Conservation (phyloP, 106 monocot species). For the Dendrobium huoshanense region DNA sequence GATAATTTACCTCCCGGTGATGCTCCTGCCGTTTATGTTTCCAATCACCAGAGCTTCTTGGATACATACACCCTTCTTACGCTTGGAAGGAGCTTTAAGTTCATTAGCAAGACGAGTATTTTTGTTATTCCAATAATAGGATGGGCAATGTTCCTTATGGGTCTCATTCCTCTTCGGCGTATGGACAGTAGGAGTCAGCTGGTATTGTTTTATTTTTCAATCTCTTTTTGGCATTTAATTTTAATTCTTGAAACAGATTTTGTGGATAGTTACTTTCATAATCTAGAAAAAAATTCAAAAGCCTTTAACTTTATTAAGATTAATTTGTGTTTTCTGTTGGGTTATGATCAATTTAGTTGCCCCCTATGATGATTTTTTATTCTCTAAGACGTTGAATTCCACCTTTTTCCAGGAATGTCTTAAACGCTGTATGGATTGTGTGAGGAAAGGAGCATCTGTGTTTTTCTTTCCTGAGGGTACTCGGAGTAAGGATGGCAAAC, state of each 20-base stretch:
- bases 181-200: constrained; percentile 93
- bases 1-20: constrained; percentile 65
- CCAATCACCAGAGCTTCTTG: constrained; percentile 95
- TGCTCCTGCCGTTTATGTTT: constrained; percentile 74
- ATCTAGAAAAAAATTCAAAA: background rate
- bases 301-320: background rate
- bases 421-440: constrained; percentile 71
- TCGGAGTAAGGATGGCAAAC: constrained; percentile 81
- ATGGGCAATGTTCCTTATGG: constrained; percentile 92
- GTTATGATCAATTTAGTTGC: background rate
- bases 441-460: constrained; percentile 85
- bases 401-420: constrained; percentile 61
- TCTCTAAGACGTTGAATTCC: background rate
- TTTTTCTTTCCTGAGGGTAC: constrained; percentile 99
- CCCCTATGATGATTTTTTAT: background rate
- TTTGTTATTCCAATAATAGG: constrained; percentile 80
- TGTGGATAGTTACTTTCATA: background rate
- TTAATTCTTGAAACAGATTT: background rate
- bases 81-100: constrained; percentile 80
- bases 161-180: constrained; percentile 66
- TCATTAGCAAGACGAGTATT: constrained; percentile 91
- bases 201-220: constrained; percentile 33
- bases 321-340: background rate
- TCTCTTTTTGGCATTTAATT: background rate
- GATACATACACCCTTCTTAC: constrained; percentile 87